A percentile compares a stretch with the other conserved stretches of the same genome.
These are phyloP conservation scores for Colletotrichum neosansevieriae DNA, from an alignment of 2,329 filamentous ascomycete species.

Conservation along the genomic window DNA sequence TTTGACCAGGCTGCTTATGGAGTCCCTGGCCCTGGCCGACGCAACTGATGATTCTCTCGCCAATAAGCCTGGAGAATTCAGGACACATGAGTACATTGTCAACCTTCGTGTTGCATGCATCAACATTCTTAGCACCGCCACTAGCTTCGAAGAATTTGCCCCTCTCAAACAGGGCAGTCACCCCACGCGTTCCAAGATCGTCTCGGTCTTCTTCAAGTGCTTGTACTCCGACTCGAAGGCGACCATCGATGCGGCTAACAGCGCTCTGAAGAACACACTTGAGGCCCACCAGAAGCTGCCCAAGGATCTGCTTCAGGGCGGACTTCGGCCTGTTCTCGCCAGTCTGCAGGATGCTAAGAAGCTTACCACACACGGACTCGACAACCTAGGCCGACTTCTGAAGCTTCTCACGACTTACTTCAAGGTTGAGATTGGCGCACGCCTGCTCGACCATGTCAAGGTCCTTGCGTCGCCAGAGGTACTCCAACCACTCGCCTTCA, in stretches of 20 bases:
- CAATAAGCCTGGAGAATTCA: slow-evolving; percentile 91
- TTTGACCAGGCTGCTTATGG: slow-evolving; percentile 89
- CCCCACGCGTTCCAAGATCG: slow-evolving; percentile 76
- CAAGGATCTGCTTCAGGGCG: slow-evolving; percentile 94
- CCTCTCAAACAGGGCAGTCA: slow-evolving; percentile 73
- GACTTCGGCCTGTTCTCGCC: slow-evolving; percentile 92
- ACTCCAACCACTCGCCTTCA: slow-evolving; percentile 93
- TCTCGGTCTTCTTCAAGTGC: slow-evolving; percentile 97
- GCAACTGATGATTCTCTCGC: slow-evolving; percentile 93
- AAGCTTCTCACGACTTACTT: slow-evolving; percentile 98
- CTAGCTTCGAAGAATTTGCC: slow-evolving; percentile 91
- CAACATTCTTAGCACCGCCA: slow-evolving; percentile 90
- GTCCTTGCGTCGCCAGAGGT: slow-evolving; percentile 84
- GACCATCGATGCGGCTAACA: slow-evolving; percentile 93
- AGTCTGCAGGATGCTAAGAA: slow-evolving; percentile 95
- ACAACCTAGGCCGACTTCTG: slow-evolving; percentile 89
- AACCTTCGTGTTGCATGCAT: slow-evolving; percentile 94
- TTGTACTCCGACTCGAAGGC: slow-evolving; percentile 93
- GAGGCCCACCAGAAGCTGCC: slow-evolving; percentile 91
- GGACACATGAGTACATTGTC: slow-evolving; percentile 95
- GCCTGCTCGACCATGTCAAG: slow-evolving; percentile 94
- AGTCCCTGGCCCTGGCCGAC: slow-evolving; percentile 93
- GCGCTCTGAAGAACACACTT: slow-evolving; percentile 88
- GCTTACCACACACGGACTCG: slow-evolving; percentile 87
- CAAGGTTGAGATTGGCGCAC: slow-evolving; percentile 95